Evolutionary conservation across 2,329 filamentous ascomycete species (phyloP).

Genomic region (Elsinoe australis): DNA sequence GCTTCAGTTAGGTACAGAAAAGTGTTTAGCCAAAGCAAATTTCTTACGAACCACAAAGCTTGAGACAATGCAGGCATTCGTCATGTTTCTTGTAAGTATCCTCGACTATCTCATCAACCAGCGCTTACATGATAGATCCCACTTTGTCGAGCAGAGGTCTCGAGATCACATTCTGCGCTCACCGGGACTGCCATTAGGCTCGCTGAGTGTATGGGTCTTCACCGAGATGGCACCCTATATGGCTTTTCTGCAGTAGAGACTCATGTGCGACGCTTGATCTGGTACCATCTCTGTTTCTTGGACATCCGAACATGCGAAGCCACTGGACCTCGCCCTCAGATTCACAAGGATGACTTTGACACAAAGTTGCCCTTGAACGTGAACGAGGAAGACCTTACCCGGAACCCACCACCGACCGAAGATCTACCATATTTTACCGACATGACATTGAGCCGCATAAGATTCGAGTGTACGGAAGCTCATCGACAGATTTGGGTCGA

Average conservation of each 20-base stretch:
- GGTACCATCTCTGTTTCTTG: conserved; percentile 71
- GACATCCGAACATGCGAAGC: conserved; percentile 68
- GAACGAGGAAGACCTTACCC: conserved; percentile 55
- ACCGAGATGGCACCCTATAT: conserved; percentile 62
- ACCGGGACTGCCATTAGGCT: conserved; percentile 64
- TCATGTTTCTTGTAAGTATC: conserved; percentile 61
- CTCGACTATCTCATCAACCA: background rate
- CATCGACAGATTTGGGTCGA: conserved; percentile 64
- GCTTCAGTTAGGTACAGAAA: conserved; percentile 59
- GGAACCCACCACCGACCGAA: conserved; percentile 35
- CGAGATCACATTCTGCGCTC: conserved; percentile 63
- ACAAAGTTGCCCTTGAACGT: conserved; percentile 65
- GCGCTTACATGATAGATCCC: conserved; percentile 48
- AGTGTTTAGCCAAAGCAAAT: conserved; percentile 59
- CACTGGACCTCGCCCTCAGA: conserved; percentile 62
- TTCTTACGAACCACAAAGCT: conserved; percentile 63
- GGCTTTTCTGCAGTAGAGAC: conserved; percentile 59
- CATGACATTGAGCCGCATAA: conserved; percentile 58
- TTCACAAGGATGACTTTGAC: conserved; percentile 67
- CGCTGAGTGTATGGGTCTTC: conserved; percentile 69
- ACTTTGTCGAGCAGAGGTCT: conserved; percentile 63
- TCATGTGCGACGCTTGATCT: conserved; percentile 63
- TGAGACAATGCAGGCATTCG: conserved; percentile 68
- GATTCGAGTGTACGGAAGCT: conserved; percentile 67
- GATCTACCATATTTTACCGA: conserved; percentile 56